Evolutionary conservation across 192 early-diverging fungal species (phyloP).

Genomic region (Coemansia sp.): DNA sequence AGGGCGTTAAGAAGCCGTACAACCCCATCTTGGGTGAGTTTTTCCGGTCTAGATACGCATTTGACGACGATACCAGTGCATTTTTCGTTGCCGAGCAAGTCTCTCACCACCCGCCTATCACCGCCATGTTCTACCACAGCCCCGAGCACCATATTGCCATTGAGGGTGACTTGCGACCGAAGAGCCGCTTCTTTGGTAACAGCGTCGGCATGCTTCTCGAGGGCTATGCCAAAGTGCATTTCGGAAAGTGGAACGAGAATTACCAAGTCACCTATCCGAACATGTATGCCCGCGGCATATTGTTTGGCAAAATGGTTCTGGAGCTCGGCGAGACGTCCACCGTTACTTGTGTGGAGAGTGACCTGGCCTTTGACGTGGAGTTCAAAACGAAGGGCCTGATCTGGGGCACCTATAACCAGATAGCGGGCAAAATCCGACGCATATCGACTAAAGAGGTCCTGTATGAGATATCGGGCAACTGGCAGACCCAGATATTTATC

Average conservation of each 20-base stretch:
- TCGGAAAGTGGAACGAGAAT: conserved; percentile 60
- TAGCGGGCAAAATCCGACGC: conserved; percentile 82
- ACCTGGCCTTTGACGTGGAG: conserved; percentile 81
- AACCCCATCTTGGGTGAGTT: conserved; percentile 93
- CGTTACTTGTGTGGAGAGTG: conserved; percentile 71
- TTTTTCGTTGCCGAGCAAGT: conserved; percentile 91
- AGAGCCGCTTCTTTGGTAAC: conserved; percentile 88
- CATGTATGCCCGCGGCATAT: conserved; percentile 88
- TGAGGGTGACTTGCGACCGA: conserved; percentile 80
- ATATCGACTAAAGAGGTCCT: conserved; percentile 74
- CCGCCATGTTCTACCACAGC: conserved; percentile 79
- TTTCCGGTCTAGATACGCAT: conserved; percentile 83
- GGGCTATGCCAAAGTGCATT: conserved; percentile 63
- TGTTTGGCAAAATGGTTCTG: conserved; percentile 93
- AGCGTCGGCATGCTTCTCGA: conserved; percentile 87
- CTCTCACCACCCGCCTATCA: conserved; percentile 93
- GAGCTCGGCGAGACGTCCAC: conserved; percentile 87
- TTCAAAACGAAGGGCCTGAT: conserved; percentile 84
- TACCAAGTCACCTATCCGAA: conserved; percentile 89
- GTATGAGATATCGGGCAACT: conserved; percentile 87
- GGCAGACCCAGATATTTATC: conserved; percentile 72
- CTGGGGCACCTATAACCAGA: conserved; percentile 72
- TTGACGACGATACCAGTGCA: conserved; percentile 68
- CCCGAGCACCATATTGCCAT: conserved; percentile 82
- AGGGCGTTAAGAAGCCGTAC: conserved; percentile 94